These are phyloP conservation scores for Westerdykella sp. DNA, from an alignment of 2,329 filamentous ascomycete genomes.

Conservation along the genomic window DNA sequence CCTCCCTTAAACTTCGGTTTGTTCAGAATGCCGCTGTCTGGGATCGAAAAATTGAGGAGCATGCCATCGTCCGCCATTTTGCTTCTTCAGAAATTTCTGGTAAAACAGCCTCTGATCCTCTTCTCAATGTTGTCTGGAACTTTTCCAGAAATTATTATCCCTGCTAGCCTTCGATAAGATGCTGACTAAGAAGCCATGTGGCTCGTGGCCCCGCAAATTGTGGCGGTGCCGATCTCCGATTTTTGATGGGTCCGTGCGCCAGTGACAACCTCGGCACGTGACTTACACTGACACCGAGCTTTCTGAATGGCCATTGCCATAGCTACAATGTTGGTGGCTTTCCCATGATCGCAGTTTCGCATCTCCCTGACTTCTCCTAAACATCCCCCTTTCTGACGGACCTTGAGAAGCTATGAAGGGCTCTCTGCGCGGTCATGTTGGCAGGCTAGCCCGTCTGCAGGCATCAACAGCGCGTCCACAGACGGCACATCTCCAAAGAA, in stretches of 20 bases:
- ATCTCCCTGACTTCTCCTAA: too few species aligned
- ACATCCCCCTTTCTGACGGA: too few species aligned
- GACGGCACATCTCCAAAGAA: too few species aligned
- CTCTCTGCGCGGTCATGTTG: too few species aligned
- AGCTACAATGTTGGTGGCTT: too few species aligned
- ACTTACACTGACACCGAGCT: neutral
- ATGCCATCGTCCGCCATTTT: conserved; percentile 90
- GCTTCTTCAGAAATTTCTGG: neutral
- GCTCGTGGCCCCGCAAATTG: neutral
- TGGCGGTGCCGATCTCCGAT: neutral
- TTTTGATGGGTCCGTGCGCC: too few species aligned
- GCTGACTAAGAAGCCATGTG: neutral
- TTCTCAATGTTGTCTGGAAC: neutral
- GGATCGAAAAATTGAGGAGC: conserved; percentile 84
- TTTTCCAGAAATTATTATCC: neutral
- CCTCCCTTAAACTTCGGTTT: conserved; percentile 72
- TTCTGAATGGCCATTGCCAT: too few species aligned
- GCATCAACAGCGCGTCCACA: too few species aligned
- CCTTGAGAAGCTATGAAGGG: too few species aligned
- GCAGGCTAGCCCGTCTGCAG: too few species aligned
- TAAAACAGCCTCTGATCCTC: neutral
- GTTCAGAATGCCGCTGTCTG: conserved; percentile 59
- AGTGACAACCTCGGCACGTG: neutral
- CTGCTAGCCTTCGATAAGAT: neutral
- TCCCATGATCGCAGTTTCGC: too few species aligned